These are phyloP conservation scores for Fusarium sp. DNA, from an alignment of 2,329 filamentous ascomycete genomes.

Conservation along the genomic window DNA sequence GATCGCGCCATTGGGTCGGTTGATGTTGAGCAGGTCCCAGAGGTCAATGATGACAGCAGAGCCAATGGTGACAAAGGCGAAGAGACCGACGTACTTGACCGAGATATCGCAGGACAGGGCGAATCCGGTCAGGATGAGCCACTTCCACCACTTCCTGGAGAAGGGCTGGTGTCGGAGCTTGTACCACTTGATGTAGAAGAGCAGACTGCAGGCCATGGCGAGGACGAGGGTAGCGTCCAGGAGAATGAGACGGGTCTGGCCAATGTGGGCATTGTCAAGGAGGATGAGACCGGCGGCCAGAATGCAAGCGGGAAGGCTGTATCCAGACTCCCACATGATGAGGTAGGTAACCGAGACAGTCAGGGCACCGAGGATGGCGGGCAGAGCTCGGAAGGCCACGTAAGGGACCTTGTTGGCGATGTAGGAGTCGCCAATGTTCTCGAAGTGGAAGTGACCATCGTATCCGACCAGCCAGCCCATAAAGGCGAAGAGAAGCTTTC, in stretches of 20 bases:
- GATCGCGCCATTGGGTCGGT: constrained; percentile 83
- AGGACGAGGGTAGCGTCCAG: constrained; percentile 94
- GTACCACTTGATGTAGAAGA: constrained; percentile 98
- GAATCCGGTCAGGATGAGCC: constrained; percentile 95
- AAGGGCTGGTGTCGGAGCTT: constrained; percentile 92
- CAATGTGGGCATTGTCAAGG: constrained; percentile 97
- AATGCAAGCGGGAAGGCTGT: constrained; percentile 92
- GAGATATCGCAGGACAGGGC: constrained; percentile 97
- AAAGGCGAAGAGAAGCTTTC: constrained; percentile 96
- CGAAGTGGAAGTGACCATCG: constrained; percentile 96
- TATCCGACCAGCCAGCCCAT: constrained; percentile 98
- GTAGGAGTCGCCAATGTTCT: constrained; percentile 99
- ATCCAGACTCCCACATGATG: constrained; percentile 99
- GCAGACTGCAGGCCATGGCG: constrained; percentile 93
- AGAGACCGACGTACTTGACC: constrained; percentile 96
- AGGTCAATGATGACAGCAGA: constrained; percentile 93
- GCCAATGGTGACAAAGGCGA: constrained; percentile 97
- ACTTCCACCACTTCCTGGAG: constrained; percentile 99
- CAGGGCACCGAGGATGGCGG: constrained; percentile 88
- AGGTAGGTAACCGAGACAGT: constrained; percentile 94
- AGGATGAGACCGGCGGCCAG: constrained; percentile 87
- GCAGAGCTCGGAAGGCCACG: constrained; percentile 93
- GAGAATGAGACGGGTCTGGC: constrained; percentile 93
- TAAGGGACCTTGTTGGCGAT: constrained; percentile 97
- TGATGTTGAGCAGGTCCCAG: constrained; percentile 93